Conservation (phyloP, 108 stramenopile genomes). For the Skeletonema costatum region DNA sequence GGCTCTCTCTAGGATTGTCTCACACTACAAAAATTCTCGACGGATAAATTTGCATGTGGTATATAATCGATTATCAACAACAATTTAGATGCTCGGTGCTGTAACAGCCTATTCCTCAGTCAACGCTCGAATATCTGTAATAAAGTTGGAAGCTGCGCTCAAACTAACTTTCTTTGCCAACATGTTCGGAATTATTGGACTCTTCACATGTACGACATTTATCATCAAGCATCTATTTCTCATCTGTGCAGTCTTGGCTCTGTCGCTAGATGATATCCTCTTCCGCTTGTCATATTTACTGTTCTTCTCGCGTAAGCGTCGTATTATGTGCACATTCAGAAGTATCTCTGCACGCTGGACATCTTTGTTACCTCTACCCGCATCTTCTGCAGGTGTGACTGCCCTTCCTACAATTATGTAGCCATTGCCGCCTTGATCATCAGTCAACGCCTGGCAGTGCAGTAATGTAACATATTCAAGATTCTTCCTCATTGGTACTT, state of each 20-base stretch:
- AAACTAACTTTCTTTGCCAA: conserved; percentile 74
- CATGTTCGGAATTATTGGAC: conserved; percentile 76
- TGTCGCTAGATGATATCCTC: conserved; percentile 12
- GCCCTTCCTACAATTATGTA: conserved; percentile 78
- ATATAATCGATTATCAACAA: no score
- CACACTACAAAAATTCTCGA: no score
- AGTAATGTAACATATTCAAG: conserved; percentile 66
- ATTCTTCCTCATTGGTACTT: conserved; percentile 64
- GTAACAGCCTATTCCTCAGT: not conserved
- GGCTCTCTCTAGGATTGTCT: no score
- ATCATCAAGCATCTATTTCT: conserved; percentile 68
- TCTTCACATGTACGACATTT: conserved; percentile 74
- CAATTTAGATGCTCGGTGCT: no score
- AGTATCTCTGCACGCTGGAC: conserved; percentile 45
- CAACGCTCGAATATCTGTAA: conserved; percentile 52
- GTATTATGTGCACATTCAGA: conserved; percentile 49
- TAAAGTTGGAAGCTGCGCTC: conserved; percentile 62
- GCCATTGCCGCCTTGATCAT: conserved; percentile 66
- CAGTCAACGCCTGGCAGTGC: conserved; percentile 66
- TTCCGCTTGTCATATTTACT: conserved; percentile 1
- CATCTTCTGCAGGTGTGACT: conserved; percentile 49
- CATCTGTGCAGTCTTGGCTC: conserved; percentile 38
- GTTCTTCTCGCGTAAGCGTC: conserved; percentile 24
- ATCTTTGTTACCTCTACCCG: conserved; percentile 25
- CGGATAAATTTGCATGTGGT: no score